A percentile compares a stretch with the other conserved stretches of the same genome.
These are phyloP conservation scores for Cyphellophora europaea DNA, from an alignment of 2,329 filamentous ascomycete genomes.

Conservation along the genomic window DNA sequence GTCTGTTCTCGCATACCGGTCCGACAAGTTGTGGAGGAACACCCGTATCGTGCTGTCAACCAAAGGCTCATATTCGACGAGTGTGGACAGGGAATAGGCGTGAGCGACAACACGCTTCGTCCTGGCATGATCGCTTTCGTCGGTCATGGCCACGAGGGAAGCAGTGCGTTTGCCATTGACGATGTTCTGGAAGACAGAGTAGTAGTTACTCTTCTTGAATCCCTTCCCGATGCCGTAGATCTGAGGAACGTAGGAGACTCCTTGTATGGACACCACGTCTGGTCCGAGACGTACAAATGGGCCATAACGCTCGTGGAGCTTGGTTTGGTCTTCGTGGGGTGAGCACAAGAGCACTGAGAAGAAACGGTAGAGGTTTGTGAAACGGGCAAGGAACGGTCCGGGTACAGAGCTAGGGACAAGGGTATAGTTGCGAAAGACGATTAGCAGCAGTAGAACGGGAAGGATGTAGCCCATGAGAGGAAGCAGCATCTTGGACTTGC, in stretches of 20 bases:
- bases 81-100: constrained; percentile 31
- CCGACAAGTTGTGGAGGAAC: constrained; percentile 21
- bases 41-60: constrained; percentile 25
- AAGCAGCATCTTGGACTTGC: background rate
- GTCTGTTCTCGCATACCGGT: constrained; percentile 13
- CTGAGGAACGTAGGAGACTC: constrained; percentile 12
- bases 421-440: background rate
- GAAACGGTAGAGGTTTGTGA: constrained; percentile 21
- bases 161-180: constrained; percentile 21
- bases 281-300: constrained; percentile 22
- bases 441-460: background rate
- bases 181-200: constrained; percentile 21
- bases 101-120: constrained; percentile 30
- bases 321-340: constrained; percentile 18
- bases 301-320: constrained; percentile 21
- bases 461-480: background rate
- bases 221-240: constrained; percentile 19
- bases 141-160: constrained; percentile 28
- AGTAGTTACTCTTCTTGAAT: constrained; percentile 20
- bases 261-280: constrained; percentile 21
- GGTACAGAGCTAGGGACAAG: constrained; percentile 13
- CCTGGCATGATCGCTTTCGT: constrained; percentile 31
- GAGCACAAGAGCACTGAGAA: constrained; percentile 17
- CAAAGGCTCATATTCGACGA: constrained; percentile 30
- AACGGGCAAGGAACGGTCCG: constrained; percentile 19